Evolutionary conservation across 208 protist genomes (phyloP).

Genomic region (Acanthamoeba healyi): DNA sequence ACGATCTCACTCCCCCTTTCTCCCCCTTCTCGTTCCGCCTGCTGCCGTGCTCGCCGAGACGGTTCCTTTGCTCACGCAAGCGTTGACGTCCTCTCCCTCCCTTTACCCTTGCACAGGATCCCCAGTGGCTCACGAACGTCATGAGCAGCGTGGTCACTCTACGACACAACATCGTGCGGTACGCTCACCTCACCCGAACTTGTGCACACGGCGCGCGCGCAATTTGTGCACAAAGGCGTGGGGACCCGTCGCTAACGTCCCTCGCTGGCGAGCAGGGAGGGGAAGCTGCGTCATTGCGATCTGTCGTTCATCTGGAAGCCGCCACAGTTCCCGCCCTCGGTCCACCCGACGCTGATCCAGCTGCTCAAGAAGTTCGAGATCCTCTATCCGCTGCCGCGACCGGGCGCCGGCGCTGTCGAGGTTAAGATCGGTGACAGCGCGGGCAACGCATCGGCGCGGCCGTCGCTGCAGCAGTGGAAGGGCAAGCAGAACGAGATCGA

Average conservation of each 20-base stretch:
- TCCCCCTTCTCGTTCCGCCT: not conserved
- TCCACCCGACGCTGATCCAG: constrained; percentile 68
- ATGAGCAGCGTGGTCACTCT: constrained; percentile 75
- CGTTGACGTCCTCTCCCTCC: too few species aligned
- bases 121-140: constrained; percentile 72
- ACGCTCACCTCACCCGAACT: too few species aligned
- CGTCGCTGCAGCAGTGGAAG: constrained; percentile 11
- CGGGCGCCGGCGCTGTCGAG: not conserved
- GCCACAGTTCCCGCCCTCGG: constrained; percentile 55
- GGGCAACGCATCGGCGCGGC: not conserved
- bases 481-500: constrained; percentile 30
- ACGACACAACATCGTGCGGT: constrained; percentile 58
- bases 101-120: too few species aligned
- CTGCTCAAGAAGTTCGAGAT: constrained; percentile 76
- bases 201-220: too few species aligned
- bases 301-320: constrained; percentile 70
- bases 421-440: too few species aligned
- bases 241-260: too few species aligned
- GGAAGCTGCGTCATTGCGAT: constrained; percentile 69
- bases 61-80: too few species aligned
- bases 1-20: not conserved
- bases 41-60: not conserved
- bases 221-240: too few species aligned
- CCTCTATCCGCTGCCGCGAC: constrained; percentile 49
- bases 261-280: too few species aligned